Evolutionary conservation across 1,284 basidiomycete species (phyloP), one percentile per base, ranked within the genome.

Genomic region (Puccinia triticina): DNA sequence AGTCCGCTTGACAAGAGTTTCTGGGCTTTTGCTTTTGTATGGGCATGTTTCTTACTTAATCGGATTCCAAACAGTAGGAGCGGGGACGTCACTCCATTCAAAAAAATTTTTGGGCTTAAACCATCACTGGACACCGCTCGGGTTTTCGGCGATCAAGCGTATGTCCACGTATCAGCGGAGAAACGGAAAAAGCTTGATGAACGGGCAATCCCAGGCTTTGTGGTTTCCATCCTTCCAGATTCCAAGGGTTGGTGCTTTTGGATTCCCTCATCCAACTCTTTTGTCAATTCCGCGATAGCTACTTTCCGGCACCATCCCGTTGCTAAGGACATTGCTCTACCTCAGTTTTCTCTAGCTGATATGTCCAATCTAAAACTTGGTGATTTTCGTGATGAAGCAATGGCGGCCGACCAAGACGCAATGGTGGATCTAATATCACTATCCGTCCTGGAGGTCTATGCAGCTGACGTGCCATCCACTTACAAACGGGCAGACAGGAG

Each of bases 211-310:
- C 2, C 1, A 10, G 55, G 53, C 1, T n/a, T n/a, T 16, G 57
- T 64, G 7, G 32, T 77, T 1, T n/a, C 18, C 7, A n/a, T n/a
- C 23, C n/a, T 61, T 0, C 32, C n/a, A 5, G 74, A 46, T 0
- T 32, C 32, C 16, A 76, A 76, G 34, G 74, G 74, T 3, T 76
- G 74, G 74, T 16, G 29, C 2, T 37, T 76, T 14, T 76, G 57
- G 32, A 32, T 37, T 21, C 50, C 43, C 2, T 12, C 2, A 8
- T 16, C 21, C 18, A 73, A 73, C 10, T 23, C 14, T 8, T 32
- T 73, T 16, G 18, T 73, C 46, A 53, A 29, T 16, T 53, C 40
- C 2, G 29, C 12, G 1, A 69, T 69, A 10, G 66, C 66, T 37
- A n/a, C 46, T 11, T 69, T 69, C 18, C 66, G 37, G 2, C 46